A percentile compares a stretch with the other conserved stretches of the same genome.
These are phyloP conservation scores for Cladosporium sp. DNA, from an alignment of 2,329 filamentous ascomycete species.

Conservation along the genomic window DNA sequence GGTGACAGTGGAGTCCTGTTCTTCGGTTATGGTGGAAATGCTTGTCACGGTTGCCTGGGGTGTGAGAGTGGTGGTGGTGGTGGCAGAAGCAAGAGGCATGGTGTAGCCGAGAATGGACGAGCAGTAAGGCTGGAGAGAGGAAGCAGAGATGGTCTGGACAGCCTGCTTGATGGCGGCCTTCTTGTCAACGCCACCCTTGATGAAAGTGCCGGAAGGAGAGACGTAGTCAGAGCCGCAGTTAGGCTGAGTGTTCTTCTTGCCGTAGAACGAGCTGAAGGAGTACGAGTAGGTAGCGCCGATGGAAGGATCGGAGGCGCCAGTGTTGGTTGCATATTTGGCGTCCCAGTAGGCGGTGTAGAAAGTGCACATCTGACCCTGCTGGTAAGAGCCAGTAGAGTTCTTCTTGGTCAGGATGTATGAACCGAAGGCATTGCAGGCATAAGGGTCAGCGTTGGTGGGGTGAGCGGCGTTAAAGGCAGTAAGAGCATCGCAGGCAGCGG, in stretches of 20 bases:
- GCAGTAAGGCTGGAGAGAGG: too few species aligned
- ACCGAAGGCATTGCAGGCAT: slow-evolving; percentile 3
- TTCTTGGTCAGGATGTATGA: slow-evolving; percentile 7
- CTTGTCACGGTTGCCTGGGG: too few species aligned
- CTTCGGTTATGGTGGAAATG: too few species aligned
- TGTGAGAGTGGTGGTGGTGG: too few species aligned
- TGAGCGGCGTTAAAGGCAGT: slow-evolving; percentile 15
- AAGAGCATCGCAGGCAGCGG: slow-evolving; percentile 32
- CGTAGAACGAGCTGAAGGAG: background rate
- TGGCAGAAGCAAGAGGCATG: too few species aligned
- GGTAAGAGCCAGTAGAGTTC: slow-evolving; percentile 6
- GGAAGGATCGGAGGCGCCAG: background rate
- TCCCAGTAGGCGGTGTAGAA: slow-evolving; percentile 4
- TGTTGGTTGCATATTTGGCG: background rate
- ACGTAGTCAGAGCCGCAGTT: background rate
- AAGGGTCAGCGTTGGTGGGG: background rate
- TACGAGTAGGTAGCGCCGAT: background rate
- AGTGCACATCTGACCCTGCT: slow-evolving; percentile 9
- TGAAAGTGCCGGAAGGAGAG: background rate
- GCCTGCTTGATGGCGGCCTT: too few species aligned
- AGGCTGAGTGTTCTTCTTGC: background rate
- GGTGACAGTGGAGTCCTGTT: too few species aligned
- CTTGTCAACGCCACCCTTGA: background rate
- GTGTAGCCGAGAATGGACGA: too few species aligned
- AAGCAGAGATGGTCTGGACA: too few species aligned